Base-by-base conservation (phyloP, 306 rosid genomes). In the Quercus alba region DNA sequence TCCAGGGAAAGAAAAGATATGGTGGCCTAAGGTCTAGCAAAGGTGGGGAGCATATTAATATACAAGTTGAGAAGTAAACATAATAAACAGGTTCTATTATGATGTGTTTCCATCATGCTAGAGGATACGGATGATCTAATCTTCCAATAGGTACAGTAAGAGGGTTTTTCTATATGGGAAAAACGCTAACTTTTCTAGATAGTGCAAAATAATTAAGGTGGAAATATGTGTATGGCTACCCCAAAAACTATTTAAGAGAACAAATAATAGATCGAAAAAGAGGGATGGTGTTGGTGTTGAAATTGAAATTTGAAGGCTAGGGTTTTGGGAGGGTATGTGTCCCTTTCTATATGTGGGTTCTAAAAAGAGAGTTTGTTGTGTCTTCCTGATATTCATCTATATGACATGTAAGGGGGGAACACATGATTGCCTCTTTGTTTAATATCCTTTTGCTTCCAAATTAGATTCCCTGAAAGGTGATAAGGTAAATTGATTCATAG, bases 11-110 rank as follows among this genome's bases (percentile, higher is more conserved):
- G 30, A 17, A 51, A 75, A 66, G 61, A 71, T 56, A 7, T 73
- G 57, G 63, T 28, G 38, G 46, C 71, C 54, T 56, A 2, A 3
- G 74, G 61, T 55, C 75, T 35, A 58, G 28, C 72, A 66, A 26
- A 76, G 73, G 74, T 79, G 84, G 86, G 86, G 80, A 58, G 77
- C 86, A 79, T 69, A 61, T 41, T 74, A 56, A 80, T 73, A 30
- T n/a, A 31, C 56, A 46, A 63, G 81, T 75, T 82, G 73, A 59
- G 51, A 57, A 76, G 58, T 26, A 49, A 35, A 49, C n/a, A 56
- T n/a, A 72, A 66, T 56, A 62, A 64, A 67, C 44, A 31, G 80
- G 59, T 73, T 54, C 55, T 59, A 10, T 28, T 5, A 38, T 35
- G 30, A 76, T 52, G 59, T 49, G 66, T 64, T 75, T 56, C 80